Percentiles rank a stretch among this genome's conserved stretches.
phyloP scores from a whole-genome alignment of 2,329 filamentous ascomycete species.

The Didymella pinodella region DNA sequence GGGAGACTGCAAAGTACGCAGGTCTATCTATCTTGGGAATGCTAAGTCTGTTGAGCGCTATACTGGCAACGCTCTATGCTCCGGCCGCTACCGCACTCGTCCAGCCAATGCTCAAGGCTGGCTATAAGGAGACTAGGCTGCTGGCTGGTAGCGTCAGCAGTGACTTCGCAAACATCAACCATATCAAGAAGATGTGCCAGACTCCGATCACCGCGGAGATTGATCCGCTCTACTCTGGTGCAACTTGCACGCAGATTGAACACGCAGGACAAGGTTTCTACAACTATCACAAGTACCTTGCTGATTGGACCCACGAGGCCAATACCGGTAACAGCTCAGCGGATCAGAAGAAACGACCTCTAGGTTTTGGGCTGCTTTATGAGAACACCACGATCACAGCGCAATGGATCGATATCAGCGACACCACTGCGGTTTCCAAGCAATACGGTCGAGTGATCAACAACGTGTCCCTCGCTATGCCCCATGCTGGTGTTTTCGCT shows the following conservation, averaged over 20 bases:
- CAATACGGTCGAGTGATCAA: slow-evolving; percentile 68
- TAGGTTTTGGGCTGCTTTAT: slow-evolving; percentile 68
- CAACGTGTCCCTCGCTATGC: slow-evolving; percentile 80
- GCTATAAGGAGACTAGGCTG: slow-evolving; percentile 57
- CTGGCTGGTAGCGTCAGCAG: slow-evolving; percentile 66
- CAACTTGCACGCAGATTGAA: slow-evolving; percentile 72
- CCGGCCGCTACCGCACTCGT: slow-evolving; percentile 79
- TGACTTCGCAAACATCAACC: slow-evolving; percentile 69
- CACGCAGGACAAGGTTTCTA: slow-evolving; percentile 75
- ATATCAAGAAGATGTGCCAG: slow-evolving; percentile 65
- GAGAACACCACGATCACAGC: slow-evolving; percentile 77
- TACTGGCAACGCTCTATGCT: slow-evolving; percentile 76
- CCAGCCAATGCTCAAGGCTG: slow-evolving; percentile 72
- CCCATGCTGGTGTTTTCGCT: slow-evolving; percentile 72
- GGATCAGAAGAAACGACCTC: slow-evolving; percentile 61
- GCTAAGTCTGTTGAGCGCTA: slow-evolving; percentile 69
- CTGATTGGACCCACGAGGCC: slow-evolving; percentile 62
- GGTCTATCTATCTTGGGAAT: slow-evolving; percentile 69
- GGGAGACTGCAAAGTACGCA: slow-evolving; percentile 69
- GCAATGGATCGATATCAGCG: slow-evolving; percentile 70
- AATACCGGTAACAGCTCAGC: slow-evolving; percentile 55
- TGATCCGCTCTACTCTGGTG: slow-evolving; percentile 45
- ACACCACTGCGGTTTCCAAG: slow-evolving; percentile 62
- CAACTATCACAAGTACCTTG: slow-evolving; percentile 70
- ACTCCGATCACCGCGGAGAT: slow-evolving; percentile 65